These are phyloP conservation scores for Chlorella sp. DNA, from an alignment of 139 green algal species.

Conservation along the genomic window DNA sequence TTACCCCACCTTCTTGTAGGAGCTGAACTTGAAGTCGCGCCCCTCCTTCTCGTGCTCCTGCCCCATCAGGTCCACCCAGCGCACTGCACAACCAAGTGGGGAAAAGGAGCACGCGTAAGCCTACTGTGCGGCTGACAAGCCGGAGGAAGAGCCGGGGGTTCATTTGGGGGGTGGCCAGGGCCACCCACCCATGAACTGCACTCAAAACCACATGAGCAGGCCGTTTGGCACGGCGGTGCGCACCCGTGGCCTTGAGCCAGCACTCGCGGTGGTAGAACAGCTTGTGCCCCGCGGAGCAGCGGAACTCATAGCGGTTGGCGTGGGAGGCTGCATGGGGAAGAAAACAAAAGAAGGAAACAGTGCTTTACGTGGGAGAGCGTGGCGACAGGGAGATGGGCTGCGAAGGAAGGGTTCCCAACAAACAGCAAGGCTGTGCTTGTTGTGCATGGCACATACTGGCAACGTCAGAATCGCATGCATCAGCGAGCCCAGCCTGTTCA, in stretches of 20 bases:
- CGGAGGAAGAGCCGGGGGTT: no score
- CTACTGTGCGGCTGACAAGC: no score
- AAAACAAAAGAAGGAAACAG: no score
- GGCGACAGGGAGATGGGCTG: no score
- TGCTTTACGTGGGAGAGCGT: no score
- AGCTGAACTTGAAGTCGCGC: constrained; percentile 27
- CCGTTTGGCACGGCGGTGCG: neutral
- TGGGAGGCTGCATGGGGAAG: constrained; percentile 28
- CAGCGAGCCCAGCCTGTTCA: no score
- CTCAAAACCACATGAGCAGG: neutral
- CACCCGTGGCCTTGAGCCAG: constrained; percentile 34
- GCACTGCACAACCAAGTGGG: neutral
- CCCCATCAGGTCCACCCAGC: constrained; percentile 9
- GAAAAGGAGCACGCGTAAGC: neutral
- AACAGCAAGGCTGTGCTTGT: no score
- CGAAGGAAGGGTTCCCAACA: no score
- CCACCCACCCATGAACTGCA: no score
- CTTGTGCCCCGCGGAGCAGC: constrained; percentile 25
- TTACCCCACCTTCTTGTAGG: constrained; percentile 17
- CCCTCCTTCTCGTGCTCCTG: neutral
- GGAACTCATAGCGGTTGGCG: constrained; percentile 10
- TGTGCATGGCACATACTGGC: no score
- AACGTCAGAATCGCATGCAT: no score
- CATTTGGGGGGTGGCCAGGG: no score
- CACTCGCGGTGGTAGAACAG: constrained; percentile 25